Percentiles rank a stretch among this genome's conserved stretches.
phyloP scores from a whole-genome alignment of 495 filamentous ascomycete species.

The Talaromyces adpressus region DNA sequence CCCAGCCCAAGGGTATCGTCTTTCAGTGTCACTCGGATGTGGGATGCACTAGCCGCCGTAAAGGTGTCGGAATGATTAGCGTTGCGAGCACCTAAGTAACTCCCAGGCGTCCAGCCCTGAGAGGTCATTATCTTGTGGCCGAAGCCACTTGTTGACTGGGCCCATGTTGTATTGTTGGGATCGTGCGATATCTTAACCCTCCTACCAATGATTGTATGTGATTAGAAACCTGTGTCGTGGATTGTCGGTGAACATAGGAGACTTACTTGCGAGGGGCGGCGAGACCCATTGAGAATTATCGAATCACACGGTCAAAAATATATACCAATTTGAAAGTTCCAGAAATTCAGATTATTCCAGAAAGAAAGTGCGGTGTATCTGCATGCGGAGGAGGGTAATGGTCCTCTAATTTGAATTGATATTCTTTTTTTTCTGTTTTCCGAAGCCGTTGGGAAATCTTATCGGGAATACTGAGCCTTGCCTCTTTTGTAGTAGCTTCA shows the following conservation, averaged over 20 bases:
- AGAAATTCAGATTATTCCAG: background rate
- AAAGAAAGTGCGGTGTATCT: background rate
- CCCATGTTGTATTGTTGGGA: slow-evolving; percentile 92
- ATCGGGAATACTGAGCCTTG: background rate
- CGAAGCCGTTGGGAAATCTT: background rate
- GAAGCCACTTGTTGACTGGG: slow-evolving; percentile 69
- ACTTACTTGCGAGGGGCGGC: slow-evolving; percentile 64
- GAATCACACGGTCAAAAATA: background rate
- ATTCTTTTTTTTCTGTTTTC: background rate
- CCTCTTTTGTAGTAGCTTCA: background rate
- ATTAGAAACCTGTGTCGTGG: background rate
- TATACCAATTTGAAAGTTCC: background rate
- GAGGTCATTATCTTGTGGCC: slow-evolving; percentile 79
- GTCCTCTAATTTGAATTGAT: background rate
- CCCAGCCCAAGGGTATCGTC: slow-evolving; percentile 87
- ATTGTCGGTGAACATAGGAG: background rate
- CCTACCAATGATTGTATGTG: slow-evolving; percentile 35
- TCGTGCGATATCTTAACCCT: slow-evolving; percentile 77
- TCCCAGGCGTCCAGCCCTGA: slow-evolving; percentile 86
- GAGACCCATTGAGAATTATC: slow-evolving; percentile 55
- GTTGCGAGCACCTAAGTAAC: slow-evolving; percentile 66
- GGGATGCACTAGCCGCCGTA: slow-evolving; percentile 66
- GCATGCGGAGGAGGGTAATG: background rate
- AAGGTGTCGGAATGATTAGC: slow-evolving; percentile 66
- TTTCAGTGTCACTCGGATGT: slow-evolving; percentile 74